Evolutionary conservation across 768 basidiomycete species (phyloP), one percentile per base, ranked within the genome.

Genomic region (Mycena indigotica): DNA sequence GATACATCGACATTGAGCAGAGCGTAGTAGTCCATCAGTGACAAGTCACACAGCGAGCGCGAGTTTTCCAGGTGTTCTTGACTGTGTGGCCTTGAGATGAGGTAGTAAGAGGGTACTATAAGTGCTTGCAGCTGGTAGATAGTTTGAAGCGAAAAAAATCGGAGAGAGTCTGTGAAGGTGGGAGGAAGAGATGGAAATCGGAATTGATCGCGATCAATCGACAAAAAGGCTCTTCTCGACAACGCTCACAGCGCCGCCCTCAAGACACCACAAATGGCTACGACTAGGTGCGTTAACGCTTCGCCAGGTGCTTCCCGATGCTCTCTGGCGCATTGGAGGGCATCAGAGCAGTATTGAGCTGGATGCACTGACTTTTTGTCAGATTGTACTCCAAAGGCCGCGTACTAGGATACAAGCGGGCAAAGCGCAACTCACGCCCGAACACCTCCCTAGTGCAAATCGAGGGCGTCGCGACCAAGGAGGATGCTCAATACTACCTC

Each of bases 321-420:
- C n/a, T n/a, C 26, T 53, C 21, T 28, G 24, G 30, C 3, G 19
- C 26, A 44, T 23, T 41, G n/a, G 4, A 19, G 19, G 24, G 1
- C 10, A 30, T 5, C n/a, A 23, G 39, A 19, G 19, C 25, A 38
- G 32, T 5, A 26, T 53, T 5, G 50, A 53, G 53, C 32, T 62
- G 60, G 56, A 62, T 62, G 29, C 58, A 29, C 54, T 60, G 48
- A 57, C 44, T 60, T 21, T 62, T 55, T n/a, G 61, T 32, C 72
- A 96, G 95, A 85, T 85, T 97, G 70, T 96, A 97, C 85, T 75
- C 77, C 77, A 98, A 97, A 83, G 97, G 93, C 75, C 94, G 97
- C 69, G 87, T 99, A 72, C 83, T 98, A 69, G 94, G 95, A 64
- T 93, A 96, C 91, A 98, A 98, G 82, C 93, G 97, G 64, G 95